Conservation (phyloP, 2,329 filamentous ascomycete species). For the Chalaropsis thielavioides region DNA sequence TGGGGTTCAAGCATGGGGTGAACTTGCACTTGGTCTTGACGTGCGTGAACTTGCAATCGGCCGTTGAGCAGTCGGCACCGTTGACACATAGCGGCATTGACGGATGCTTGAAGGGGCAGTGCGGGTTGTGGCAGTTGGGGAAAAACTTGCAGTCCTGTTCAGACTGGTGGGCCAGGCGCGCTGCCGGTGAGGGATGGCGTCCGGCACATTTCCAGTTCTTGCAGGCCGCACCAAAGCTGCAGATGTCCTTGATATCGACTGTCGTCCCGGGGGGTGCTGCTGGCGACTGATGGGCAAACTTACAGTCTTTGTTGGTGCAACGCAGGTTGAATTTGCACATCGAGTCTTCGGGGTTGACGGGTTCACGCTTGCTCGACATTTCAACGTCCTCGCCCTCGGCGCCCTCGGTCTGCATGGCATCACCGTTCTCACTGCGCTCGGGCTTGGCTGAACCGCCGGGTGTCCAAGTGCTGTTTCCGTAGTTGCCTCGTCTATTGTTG, state of each 20-base stretch:
- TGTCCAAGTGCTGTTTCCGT: conserved; percentile 27
- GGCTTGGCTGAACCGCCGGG: conserved; percentile 18
- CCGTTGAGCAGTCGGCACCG: conserved; percentile 68
- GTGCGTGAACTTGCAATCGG: conserved; percentile 84
- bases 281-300: conserved; percentile 87
- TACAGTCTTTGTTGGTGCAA: conserved; percentile 81
- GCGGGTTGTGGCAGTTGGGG: conserved; percentile 76
- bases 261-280: conserved; percentile 64
- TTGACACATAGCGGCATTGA: conserved; percentile 79
- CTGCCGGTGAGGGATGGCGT: conserved; percentile 81
- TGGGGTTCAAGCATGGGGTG: conserved; percentile 80
- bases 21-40: conserved; percentile 73
- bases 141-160: conserved; percentile 84
- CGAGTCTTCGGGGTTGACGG: conserved; percentile 45
- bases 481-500: conserved; percentile 37
- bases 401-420: conserved; percentile 25
- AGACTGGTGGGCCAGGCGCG: conserved; percentile 60
- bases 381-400: conserved; percentile 45
- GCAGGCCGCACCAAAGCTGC: conserved; percentile 78
- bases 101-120: conserved; percentile 81
- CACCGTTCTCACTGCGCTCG: conserved; percentile 23
- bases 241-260: conserved; percentile 67
- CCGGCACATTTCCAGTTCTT: conserved; percentile 90
- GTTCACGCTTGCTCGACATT: conserved; percentile 41
- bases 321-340: conserved; percentile 81